phyloP scores from a whole-genome alignment of 2,329 filamentous ascomycete genomes.

The Penicillium sp. region DNA sequence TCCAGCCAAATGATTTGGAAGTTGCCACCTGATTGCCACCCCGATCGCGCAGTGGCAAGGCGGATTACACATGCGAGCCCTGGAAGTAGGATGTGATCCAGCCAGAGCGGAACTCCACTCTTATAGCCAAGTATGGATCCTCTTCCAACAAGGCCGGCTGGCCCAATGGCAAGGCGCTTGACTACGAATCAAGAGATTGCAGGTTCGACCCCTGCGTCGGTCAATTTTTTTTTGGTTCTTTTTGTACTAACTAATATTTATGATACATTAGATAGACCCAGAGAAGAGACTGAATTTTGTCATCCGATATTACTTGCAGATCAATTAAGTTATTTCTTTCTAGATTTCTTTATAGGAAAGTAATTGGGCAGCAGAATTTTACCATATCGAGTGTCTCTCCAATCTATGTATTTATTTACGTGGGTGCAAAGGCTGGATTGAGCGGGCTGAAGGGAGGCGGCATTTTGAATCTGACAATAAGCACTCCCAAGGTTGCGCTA shows the following conservation, averaged over 20 bases:
- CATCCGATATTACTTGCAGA: neutral
- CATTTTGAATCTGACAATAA: too few relatives aligned
- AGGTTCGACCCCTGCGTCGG: constrained; percentile 48
- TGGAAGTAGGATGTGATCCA: too few relatives aligned
- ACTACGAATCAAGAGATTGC: constrained; percentile 56
- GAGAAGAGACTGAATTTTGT: too few relatives aligned
- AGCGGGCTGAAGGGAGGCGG: too few relatives aligned
- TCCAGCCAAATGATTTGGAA: too few relatives aligned
- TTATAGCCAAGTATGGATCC: neutral
- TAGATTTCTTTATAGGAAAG: too few relatives aligned
- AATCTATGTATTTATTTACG: too few relatives aligned
- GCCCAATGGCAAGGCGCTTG: constrained; percentile 55
- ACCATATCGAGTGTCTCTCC: too few relatives aligned
- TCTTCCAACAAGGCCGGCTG: constrained; percentile 30
- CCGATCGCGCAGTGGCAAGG: neutral
- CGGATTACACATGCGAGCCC: neutral
- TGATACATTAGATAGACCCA: too few relatives aligned
- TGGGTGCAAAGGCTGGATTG: too few relatives aligned
- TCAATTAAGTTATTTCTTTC: too few relatives aligned
- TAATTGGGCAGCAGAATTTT: neutral
- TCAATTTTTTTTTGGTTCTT: constrained; percentile 23
- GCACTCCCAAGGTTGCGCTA: neutral
- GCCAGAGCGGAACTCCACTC: neutral
- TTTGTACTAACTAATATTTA: neutral
- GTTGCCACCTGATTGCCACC: neutral